These are phyloP conservation scores for Ilex asprella DNA, from an alignment of 257 asterid species.

Conservation along the genomic window DNA sequence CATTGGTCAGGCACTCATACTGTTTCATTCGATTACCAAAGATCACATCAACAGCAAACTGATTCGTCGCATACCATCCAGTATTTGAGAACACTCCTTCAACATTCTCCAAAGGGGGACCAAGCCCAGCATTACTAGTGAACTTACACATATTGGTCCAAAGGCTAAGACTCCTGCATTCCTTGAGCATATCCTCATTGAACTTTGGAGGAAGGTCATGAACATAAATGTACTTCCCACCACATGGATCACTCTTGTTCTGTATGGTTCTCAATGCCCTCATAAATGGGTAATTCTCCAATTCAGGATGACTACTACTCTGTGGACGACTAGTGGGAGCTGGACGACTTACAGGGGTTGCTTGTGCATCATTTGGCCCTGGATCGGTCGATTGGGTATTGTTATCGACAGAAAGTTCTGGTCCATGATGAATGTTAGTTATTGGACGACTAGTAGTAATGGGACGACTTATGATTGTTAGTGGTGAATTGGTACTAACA, in stretches of 20 bases:
- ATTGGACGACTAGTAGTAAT: slow-evolving; percentile 6
- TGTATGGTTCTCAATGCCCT: slow-evolving; percentile 60
- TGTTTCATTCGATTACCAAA: slow-evolving; percentile 50
- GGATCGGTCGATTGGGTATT: slow-evolving; percentile 1
- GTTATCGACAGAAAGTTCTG: slow-evolving; percentile 5
- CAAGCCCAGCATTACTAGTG: slow-evolving; percentile 45
- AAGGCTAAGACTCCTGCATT: slow-evolving; percentile 41
- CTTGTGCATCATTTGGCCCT: not conserved
- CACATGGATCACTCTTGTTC: slow-evolving; percentile 79
- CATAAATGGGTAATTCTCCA: slow-evolving; percentile 46
- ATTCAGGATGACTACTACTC: slow-evolving; percentile 12
- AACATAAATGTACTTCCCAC: slow-evolving; percentile 49
- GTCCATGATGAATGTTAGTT: not conserved
- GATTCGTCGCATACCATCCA: slow-evolving; percentile 54
- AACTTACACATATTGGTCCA: slow-evolving; percentile 60
- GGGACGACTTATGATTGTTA: slow-evolving; percentile 10
- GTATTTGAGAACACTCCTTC: slow-evolving; percentile 51
- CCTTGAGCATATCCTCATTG: slow-evolving; percentile 50
- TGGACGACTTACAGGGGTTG: slow-evolving; percentile 1
- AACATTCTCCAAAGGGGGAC: slow-evolving; percentile 43
- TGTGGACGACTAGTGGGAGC: not conserved
- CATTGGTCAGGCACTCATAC: slow-evolving; percentile 49
- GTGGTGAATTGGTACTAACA: slow-evolving; percentile 4
- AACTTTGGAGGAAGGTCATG: slow-evolving; percentile 46
- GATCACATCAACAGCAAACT: slow-evolving; percentile 51